A percentile compares a stretch with the other conserved stretches of the same genome.
phyloP scores from a whole-genome alignment of 1,284 basidiomycete species.

The Thecaphora thlaspeos region DNA sequence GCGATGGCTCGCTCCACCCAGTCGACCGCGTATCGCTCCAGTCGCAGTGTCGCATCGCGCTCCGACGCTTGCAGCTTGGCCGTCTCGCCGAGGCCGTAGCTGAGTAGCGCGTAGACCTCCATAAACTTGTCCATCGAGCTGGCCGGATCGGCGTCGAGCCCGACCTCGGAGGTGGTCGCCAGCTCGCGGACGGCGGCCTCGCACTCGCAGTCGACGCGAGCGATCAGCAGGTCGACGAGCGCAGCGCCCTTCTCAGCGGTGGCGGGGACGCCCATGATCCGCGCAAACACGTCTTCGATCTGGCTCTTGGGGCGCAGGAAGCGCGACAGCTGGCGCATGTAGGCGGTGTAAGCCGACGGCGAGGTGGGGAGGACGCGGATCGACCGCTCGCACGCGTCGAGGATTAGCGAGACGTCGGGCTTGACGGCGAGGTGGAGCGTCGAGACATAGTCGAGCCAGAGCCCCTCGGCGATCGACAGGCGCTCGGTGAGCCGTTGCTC shows the following conservation, averaged over 20 bases:
- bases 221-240: constrained; percentile 40
- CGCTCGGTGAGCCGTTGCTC: constrained; percentile 20
- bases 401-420: constrained; percentile 25
- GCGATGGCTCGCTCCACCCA: constrained; percentile 44
- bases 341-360: constrained; percentile 28
- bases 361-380: constrained; percentile 34
- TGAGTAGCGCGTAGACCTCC: constrained; percentile 44
- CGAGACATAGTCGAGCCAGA: constrained; percentile 50
- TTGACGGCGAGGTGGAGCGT: not conserved
- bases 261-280: constrained; percentile 16
- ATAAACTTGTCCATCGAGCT: constrained; percentile 45
- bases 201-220: constrained; percentile 50
- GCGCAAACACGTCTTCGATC: constrained; percentile 37
- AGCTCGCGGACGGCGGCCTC: constrained; percentile 30
- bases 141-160: constrained; percentile 24
- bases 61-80: constrained; percentile 11
- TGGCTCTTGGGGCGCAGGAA: constrained; percentile 33
- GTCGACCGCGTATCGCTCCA: constrained; percentile 36
- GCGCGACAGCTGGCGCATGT: constrained; percentile 35
- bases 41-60: constrained; percentile 18
- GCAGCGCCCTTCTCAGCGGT: constrained; percentile 18
- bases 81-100: constrained; percentile 24
- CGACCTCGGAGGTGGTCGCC: constrained; percentile 11
- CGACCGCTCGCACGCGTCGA: constrained; percentile 30
- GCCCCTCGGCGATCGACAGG: constrained; percentile 19